Conservation (phyloP, 2,329 filamentous ascomycete genomes). For the Exophiala alcalophila region DNA sequence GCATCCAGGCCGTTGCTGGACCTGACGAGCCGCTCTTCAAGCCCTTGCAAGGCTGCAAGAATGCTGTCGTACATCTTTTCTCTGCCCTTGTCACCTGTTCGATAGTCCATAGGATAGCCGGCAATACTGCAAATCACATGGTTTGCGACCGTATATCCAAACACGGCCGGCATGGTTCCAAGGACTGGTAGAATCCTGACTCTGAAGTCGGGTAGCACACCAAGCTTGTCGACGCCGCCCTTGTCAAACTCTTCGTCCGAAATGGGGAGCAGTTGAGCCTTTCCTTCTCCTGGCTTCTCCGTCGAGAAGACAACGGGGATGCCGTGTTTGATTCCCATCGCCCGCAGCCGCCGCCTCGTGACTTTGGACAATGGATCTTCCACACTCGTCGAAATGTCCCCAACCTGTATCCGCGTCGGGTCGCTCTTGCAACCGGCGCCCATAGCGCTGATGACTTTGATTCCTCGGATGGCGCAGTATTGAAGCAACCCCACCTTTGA, state of each 20-base stretch:
- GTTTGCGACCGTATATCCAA: constrained; percentile 87
- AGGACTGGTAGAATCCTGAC: constrained; percentile 92
- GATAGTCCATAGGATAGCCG: constrained; percentile 78
- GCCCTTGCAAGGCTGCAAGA: constrained; percentile 68
- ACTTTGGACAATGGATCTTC: constrained; percentile 86
- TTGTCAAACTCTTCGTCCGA: constrained; percentile 84
- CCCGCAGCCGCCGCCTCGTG: constrained; percentile 75
- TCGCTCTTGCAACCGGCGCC: constrained; percentile 92
- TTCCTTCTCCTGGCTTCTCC: constrained; percentile 84
- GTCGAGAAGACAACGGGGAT: constrained; percentile 92
- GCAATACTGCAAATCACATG: constrained; percentile 80
- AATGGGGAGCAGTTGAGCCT: constrained; percentile 82
- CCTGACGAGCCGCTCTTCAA: constrained; percentile 72
- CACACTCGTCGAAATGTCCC: constrained; percentile 82
- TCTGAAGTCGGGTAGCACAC: constrained; percentile 86
- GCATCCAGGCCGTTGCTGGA: constrained; percentile 46
- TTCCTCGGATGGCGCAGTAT: constrained; percentile 74
- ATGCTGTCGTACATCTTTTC: constrained; percentile 93
- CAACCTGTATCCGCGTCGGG: constrained; percentile 78
- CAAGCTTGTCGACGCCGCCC: constrained; percentile 79
- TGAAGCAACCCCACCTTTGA: constrained; percentile 88
- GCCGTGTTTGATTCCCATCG: constrained; percentile 72
- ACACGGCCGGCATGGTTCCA: constrained; percentile 95
- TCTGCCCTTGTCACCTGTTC: constrained; percentile 72
- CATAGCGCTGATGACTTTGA: constrained; percentile 92